Conservation (phyloP, 2,329 filamentous ascomycete genomes). For the Epichloe hybrida region DNA sequence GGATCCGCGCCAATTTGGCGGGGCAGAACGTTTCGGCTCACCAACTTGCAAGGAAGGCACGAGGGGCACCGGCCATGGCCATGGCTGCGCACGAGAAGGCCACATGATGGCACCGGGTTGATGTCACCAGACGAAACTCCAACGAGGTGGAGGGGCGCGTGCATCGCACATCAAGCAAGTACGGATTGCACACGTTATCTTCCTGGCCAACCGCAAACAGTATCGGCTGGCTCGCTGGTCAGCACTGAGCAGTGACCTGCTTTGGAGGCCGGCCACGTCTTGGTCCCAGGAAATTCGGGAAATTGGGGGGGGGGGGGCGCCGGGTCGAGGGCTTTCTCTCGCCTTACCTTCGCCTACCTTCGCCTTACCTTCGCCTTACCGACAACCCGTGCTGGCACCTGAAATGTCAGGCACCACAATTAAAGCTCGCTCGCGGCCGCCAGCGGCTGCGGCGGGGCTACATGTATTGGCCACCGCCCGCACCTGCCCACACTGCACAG, state of each 20-base stretch:
- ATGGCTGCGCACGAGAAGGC: no score
- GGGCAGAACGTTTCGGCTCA: not conserved
- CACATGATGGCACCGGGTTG: no score
- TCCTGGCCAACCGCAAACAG: no score
- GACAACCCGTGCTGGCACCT: not conserved
- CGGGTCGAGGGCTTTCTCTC: not conserved
- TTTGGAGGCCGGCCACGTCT: not conserved
- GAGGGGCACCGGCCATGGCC: no score
- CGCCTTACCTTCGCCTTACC: not conserved
- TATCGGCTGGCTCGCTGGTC: no score
- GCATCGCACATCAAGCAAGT: not conserved
- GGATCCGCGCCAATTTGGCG: not conserved
- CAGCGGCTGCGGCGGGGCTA: not conserved
- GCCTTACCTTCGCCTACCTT: not conserved
- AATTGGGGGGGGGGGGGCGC: no score
- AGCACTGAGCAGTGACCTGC: no score
- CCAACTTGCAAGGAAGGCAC: not conserved
- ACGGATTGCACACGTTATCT: no score
- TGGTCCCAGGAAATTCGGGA: not conserved
- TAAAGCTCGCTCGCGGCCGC: not conserved
- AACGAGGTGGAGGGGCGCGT: not conserved
- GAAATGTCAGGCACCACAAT: not conserved
- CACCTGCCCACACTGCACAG: not conserved
- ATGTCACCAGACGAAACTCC: not conserved
- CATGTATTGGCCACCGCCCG: not conserved